Percentiles rank a stretch among this genome's conserved stretches.
These are phyloP conservation scores for Tylopilus intermedius DNA, from an alignment of 768 basidiomycete genomes.

Conservation along the genomic window DNA sequence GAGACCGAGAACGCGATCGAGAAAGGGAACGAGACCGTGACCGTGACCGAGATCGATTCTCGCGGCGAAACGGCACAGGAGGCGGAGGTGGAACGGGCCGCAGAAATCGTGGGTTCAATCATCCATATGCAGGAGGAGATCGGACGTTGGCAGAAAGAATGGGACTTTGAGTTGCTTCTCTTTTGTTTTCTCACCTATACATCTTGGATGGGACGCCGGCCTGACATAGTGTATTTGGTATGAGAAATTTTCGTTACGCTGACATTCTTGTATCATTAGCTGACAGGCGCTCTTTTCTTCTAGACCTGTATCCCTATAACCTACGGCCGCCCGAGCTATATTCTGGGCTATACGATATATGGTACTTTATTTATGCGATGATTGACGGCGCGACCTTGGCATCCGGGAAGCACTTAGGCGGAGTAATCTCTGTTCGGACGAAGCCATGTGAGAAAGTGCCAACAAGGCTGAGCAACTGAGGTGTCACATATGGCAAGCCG, in stretches of 20 bases:
- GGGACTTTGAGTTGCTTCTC: conserved; percentile 52
- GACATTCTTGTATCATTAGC: conserved; percentile 26
- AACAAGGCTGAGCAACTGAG: background rate
- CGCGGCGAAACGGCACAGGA: conserved; percentile 41
- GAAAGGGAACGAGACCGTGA: conserved; percentile 35
- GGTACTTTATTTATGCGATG: conserved; percentile 27
- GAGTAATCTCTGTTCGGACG: background rate
- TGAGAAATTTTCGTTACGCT: conserved; percentile 14
- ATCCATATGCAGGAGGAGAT: conserved; percentile 40
- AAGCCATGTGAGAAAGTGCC: background rate
- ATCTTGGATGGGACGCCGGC: conserved; percentile 21
- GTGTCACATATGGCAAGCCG: background rate
- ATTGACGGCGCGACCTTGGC: background rate
- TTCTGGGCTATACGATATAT: conserved; percentile 20
- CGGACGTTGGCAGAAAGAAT: conserved; percentile 84
- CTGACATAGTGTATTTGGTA: conserved; percentile 37
- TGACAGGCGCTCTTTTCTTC: conserved; percentile 18
- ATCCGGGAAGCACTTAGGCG: background rate
- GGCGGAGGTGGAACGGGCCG: conserved; percentile 35
- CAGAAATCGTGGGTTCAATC: conserved; percentile 36
- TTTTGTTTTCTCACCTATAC: conserved; percentile 14
- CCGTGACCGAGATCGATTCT: conserved; percentile 36
- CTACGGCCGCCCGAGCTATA: conserved; percentile 15
- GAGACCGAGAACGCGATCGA: conserved; percentile 33
- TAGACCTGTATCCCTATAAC: conserved; percentile 34